phyloP scores from a whole-genome alignment of 192 early-diverging fungal species.

The Entomortierella lignicola region DNA sequence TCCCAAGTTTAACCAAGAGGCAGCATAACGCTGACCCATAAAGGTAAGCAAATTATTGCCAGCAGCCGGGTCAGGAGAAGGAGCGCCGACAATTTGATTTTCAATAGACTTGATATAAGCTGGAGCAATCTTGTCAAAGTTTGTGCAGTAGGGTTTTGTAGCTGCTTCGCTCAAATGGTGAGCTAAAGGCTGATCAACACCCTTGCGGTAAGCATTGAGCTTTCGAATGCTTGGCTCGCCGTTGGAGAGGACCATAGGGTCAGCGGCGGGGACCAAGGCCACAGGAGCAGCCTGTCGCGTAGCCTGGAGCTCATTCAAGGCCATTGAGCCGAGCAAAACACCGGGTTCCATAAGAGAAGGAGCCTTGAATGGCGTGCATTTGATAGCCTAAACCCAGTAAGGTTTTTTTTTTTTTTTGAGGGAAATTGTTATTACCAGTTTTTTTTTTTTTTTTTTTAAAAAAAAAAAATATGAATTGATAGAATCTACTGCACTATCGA shows the following conservation, averaged over 20 bases:
- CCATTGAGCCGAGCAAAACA: slow-evolving; percentile 39
- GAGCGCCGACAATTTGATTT: background rate
- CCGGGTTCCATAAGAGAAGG: slow-evolving; percentile 29
- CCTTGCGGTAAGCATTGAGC: slow-evolving; percentile 30
- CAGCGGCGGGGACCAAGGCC: slow-evolving; percentile 14
- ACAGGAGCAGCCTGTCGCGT: slow-evolving; percentile 8
- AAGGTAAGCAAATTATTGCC: slow-evolving; percentile 32
- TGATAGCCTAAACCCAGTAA: slow-evolving; percentile 10
- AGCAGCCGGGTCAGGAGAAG: slow-evolving; percentile 11
- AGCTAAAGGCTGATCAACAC: slow-evolving; percentile 16
- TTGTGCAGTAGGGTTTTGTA: slow-evolving; percentile 16
- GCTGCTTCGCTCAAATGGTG: slow-evolving; percentile 6
- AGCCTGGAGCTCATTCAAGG: slow-evolving; percentile 40
- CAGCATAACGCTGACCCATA: slow-evolving; percentile 40
- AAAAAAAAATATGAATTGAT: too few relatives aligned
- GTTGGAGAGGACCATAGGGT: slow-evolving; percentile 45
- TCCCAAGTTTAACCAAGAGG: slow-evolving; percentile 40
- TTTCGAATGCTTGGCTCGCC: slow-evolving; percentile 18
- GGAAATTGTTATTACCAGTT: too few relatives aligned
- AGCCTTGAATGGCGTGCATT: slow-evolving; percentile 31
- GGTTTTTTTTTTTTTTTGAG: too few relatives aligned
- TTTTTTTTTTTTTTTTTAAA: too few relatives aligned
- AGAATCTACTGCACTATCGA: slow-evolving; percentile 80
- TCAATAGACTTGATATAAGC: slow-evolving; percentile 15
- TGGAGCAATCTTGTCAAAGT: slow-evolving; percentile 19